A percentile compares a stretch with the other conserved stretches of the same genome.
Evolutionary conservation across 441 rosid genomes (phyloP).

Genomic region (Arabidopsis lyrata): DNA sequence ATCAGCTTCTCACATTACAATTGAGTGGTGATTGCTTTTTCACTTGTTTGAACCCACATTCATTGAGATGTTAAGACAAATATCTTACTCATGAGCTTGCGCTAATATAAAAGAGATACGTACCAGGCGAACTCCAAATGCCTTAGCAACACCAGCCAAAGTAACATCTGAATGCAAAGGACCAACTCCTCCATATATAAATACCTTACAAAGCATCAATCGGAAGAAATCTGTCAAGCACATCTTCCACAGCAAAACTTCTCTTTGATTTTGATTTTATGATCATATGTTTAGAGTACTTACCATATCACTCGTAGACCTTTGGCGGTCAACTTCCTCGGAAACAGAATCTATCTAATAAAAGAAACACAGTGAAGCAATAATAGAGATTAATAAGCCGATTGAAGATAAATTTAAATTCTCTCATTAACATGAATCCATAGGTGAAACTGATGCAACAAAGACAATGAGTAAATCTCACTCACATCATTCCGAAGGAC

Average conservation of each 20-base stretch:
- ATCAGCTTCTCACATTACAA: conserved; percentile 18
- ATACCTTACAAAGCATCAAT: conserved; percentile 60
- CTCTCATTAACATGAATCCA: conserved; percentile 3
- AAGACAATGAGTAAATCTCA: conserved; percentile 32
- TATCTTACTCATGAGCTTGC: conserved; percentile 22
- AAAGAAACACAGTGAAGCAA: conserved; percentile 37
- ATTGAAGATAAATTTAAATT: neutral
- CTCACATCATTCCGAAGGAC: conserved; percentile 90
- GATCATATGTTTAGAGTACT: conserved; percentile 28
- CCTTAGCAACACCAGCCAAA: conserved; percentile 93
- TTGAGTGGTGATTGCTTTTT: neutral
- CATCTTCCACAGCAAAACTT: neutral
- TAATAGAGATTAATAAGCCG: conserved; percentile 14
- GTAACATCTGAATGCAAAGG: conserved; percentile 96
- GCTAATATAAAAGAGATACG: conserved; percentile 32
- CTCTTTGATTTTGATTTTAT: conserved; percentile 16
- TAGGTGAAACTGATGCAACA: conserved; percentile 15
- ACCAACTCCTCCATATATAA: conserved; percentile 93
- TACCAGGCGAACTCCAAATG: conserved; percentile 98
- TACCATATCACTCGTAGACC: conserved; percentile 84
- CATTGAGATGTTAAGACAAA: conserved; percentile 19
- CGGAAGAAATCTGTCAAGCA: conserved; percentile 9
- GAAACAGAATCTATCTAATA: conserved; percentile 94
- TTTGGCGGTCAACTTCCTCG: conserved; percentile 87
- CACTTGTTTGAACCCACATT: conserved; percentile 5